Evolutionary conservation across 306 rosid species (phyloP).

Genomic region (Cucurbita argyrosperma): DNA sequence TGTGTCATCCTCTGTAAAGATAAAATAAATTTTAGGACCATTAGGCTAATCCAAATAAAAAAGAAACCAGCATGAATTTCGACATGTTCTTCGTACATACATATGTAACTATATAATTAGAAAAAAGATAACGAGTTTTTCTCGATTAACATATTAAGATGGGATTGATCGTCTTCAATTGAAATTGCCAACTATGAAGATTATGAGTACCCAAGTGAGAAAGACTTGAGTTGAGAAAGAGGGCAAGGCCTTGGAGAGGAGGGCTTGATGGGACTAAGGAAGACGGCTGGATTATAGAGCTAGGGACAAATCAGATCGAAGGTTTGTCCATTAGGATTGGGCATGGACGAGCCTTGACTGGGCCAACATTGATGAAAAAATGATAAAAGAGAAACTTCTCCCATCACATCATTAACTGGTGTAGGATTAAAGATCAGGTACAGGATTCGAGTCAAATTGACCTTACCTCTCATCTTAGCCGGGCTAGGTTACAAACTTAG

Average conservation of each 20-base stretch:
- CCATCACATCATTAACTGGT: no score
- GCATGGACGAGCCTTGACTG: no score
- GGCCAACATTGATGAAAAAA: no score
- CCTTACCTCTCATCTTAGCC: no score
- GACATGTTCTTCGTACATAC: neutral
- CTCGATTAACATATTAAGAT: neutral
- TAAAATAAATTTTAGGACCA: neutral
- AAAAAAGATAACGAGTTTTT: neutral
- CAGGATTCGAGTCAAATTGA: no score
- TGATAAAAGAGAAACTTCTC: no score
- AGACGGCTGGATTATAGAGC: no score
- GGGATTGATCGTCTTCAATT: neutral
- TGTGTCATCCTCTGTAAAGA: slow-evolving; percentile 88
- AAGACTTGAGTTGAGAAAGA: neutral
- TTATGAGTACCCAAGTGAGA: neutral
- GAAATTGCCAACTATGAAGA: neutral
- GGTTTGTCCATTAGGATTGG: no score
- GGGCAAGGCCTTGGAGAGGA: neutral
- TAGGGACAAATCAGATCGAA: no score
- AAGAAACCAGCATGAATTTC: neutral
- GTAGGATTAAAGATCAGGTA: no score
- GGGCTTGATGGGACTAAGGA: no score
- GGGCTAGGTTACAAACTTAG: neutral
- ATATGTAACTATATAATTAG: neutral
- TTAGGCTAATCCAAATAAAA: neutral